Evolutionary conservation across 352 stramenopile species (phyloP), one percentile per base, ranked within the genome.

Genomic region (Globisporangium sylvaticum): DNA sequence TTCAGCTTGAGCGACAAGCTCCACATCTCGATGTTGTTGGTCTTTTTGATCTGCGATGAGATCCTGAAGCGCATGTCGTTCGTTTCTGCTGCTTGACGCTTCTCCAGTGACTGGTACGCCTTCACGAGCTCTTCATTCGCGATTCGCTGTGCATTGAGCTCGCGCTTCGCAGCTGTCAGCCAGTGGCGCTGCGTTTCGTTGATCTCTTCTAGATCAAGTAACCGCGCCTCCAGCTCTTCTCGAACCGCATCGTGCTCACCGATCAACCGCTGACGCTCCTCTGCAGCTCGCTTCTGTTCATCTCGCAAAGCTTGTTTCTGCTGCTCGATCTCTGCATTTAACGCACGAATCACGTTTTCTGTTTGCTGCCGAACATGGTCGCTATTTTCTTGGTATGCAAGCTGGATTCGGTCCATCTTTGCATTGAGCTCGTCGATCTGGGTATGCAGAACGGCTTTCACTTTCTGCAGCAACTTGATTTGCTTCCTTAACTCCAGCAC

Each of bases 61-160:
- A 94, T 89, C 44, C 86, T 79, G 57, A 91, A 90, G 22, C 77
- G 81, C 81, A 92, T 88, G 56, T 94, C 86, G 67, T 92, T 94
- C 53, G 80, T 88, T 64, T 94, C 86, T 0, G 79, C 74, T 4
- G 86, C 84, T 15, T 83, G 81, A 4, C 84, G 84, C 58, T 92
- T 88, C 60, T 94, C 84, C 0, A 94, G 74, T 1, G 82, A 86
- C 27, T 80, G 69, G 31, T 87, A 90, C 0, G 79, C 74, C 39
- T 81, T 80, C 31, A 92, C 34, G 2, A 94, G 68, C 62, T 91
- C 80, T 27, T 90, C 80, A 44, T 92, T 94, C 24, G 81, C 75
- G n/a, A 88, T 67, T 2, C 85, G 83, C 56, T 91, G 83, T 0
- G 82, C 79, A 14, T 80, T 71, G 12, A 92, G 76, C 52, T 92